Conservation (phyloP, 2,329 filamentous ascomycete genomes). For the Aspergillus nomiae region DNA sequence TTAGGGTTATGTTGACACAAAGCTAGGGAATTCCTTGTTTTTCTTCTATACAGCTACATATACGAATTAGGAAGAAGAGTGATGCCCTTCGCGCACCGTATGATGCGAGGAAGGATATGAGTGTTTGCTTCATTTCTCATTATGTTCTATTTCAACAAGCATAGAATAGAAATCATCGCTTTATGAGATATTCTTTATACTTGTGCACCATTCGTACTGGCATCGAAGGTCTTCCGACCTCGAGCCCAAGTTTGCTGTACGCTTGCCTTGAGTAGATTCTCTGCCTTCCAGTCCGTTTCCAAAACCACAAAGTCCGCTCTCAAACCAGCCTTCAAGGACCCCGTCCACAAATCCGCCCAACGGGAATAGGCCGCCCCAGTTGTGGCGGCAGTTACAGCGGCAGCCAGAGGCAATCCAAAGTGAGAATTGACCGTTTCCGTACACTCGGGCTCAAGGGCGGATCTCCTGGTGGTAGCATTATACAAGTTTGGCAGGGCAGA, state of each 20-base stretch:
- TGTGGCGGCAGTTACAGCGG: conserved; percentile 49
- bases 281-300: conserved; percentile 46
- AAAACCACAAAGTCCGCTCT: conserved; percentile 50
- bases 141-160: background rate
- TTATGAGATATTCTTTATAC: background rate
- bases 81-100: background rate
- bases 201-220: background rate
- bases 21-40: background rate
- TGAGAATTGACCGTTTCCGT: conserved; percentile 46
- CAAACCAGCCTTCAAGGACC: conserved; percentile 41
- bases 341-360: conserved; percentile 47
- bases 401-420: conserved; percentile 44
- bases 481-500: conserved; percentile 51
- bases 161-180: background rate
- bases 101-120: background rate
- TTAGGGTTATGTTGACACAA: background rate
- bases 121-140: background rate
- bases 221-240: conserved; percentile 31
- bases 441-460: conserved; percentile 43
- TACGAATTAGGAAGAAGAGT: background rate
- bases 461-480: conserved; percentile 51
- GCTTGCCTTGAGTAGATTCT: conserved; percentile 43
- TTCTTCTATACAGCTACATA: background rate
- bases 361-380: conserved; percentile 50
- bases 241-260: conserved; percentile 50